Percentiles rank a stretch among this genome's conserved stretches.
phyloP scores from a whole-genome alignment of 805 yeast species.

The Saccharomycopsis fermentans region DNA sequence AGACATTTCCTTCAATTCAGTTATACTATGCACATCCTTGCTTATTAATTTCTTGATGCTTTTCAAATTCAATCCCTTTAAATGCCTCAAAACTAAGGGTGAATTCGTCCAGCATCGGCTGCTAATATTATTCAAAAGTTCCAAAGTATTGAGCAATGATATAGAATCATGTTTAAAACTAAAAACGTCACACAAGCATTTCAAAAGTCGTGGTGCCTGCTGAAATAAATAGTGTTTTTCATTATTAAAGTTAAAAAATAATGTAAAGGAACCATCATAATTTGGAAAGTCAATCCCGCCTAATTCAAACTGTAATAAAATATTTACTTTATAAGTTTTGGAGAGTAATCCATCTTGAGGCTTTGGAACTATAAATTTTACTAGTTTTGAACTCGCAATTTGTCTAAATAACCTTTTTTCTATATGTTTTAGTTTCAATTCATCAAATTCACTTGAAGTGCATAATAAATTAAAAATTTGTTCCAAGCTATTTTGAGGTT shows the following conservation, averaged over 20 bases:
- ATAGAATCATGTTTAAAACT: slow-evolving; percentile 32
- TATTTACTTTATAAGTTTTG: slow-evolving; percentile 30
- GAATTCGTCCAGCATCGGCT: slow-evolving; percentile 45
- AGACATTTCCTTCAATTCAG: slow-evolving; percentile 25
- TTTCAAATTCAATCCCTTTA: slow-evolving; percentile 36
- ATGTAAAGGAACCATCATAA: slow-evolving; percentile 31
- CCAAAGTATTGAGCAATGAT: slow-evolving; percentile 31
- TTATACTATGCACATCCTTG: slow-evolving; percentile 27
- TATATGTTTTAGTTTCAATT: slow-evolving; percentile 30
- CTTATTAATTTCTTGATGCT: slow-evolving; percentile 31
- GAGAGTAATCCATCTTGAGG: slow-evolving; percentile 23
- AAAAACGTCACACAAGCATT: slow-evolving; percentile 36
- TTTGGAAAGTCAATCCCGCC: slow-evolving; percentile 40
- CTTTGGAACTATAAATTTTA: slow-evolving; percentile 29
- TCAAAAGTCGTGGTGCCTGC: slow-evolving; percentile 33
- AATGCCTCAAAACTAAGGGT: slow-evolving; percentile 35
- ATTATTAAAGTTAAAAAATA: slow-evolving; percentile 31
- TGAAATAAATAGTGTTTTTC: slow-evolving; percentile 37
- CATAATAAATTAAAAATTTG: slow-evolving; percentile 26
- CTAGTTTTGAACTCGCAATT: slow-evolving; percentile 31
- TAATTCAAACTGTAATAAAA: slow-evolving; percentile 39
- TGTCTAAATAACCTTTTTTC: slow-evolving; percentile 38
- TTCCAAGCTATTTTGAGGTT: slow-evolving; percentile 14
- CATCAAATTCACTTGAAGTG: slow-evolving; percentile 32
- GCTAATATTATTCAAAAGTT: slow-evolving; percentile 30